These are phyloP conservation scores for Brasilioporus rufonigricans DNA, from an alignment of 768 basidiomycete species.

Conservation along the genomic window DNA sequence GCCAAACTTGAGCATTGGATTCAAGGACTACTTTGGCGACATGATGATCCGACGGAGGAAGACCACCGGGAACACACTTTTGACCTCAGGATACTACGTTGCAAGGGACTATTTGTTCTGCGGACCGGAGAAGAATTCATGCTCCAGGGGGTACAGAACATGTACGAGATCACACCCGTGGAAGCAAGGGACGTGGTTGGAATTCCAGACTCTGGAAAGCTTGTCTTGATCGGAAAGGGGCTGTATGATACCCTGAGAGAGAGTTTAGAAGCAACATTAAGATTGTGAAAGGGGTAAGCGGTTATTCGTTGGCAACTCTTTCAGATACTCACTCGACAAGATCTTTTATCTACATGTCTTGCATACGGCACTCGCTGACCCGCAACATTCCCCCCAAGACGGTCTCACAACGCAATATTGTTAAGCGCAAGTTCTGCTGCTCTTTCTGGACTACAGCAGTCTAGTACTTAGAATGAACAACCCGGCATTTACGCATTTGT, in stretches of 20 bases:
- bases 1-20: constrained; percentile 76
- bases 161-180: constrained; percentile 75
- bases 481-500: too few species aligned
- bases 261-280: constrained; percentile 44
- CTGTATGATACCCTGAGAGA: constrained; percentile 52
- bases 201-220: constrained; percentile 65
- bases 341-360: too few species aligned
- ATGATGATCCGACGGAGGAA: constrained; percentile 43
- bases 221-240: constrained; percentile 87
- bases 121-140: constrained; percentile 60
- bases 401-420: too few species aligned
- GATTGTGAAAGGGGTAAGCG: neutral
- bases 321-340: too few species aligned
- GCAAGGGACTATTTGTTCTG: constrained; percentile 77
- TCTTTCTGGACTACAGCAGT: too few species aligned
- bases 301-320: too few species aligned
- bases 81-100: constrained; percentile 67
- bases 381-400: too few species aligned
- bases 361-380: too few species aligned
- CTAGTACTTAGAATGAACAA: too few species aligned
- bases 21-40: constrained; percentile 80
- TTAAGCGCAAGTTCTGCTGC: too few species aligned
- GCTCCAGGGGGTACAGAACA: constrained; percentile 86
- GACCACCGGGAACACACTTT: constrained; percentile 8
- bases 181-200: constrained; percentile 40